Conservation (phyloP, 768 basidiomycete species). For the Rhodotorula toruloides region DNA sequence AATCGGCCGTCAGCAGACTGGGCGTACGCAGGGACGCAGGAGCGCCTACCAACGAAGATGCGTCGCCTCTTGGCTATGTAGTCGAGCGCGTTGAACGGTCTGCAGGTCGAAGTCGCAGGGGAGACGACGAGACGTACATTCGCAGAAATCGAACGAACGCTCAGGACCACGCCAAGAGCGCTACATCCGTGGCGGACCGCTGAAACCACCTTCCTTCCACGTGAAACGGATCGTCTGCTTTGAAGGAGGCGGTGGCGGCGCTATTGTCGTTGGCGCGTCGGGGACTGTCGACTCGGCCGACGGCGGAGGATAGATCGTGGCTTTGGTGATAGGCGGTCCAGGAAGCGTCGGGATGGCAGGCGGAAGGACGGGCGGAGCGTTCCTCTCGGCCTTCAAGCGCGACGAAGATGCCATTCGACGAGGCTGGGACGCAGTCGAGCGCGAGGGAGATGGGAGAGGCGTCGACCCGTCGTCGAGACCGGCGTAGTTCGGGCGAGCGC, state of each 20-base stretch:
- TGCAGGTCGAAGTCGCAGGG: too few relatives aligned
- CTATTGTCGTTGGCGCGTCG: not conserved
- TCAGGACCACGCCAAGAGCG: not conserved
- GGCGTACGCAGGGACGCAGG: too few relatives aligned
- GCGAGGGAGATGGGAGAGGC: not conserved
- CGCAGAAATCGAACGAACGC: too few relatives aligned
- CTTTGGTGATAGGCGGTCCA: not conserved
- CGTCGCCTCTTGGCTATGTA: too few relatives aligned
- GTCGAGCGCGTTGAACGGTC: too few relatives aligned
- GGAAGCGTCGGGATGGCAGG: not conserved
- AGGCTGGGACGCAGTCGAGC: not conserved
- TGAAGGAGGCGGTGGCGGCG: too few relatives aligned
- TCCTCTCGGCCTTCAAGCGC: too few relatives aligned
- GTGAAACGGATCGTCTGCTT: constrained; percentile 17
- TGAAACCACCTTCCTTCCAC: constrained; percentile 30
- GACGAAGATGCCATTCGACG: not conserved
- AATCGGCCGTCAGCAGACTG: too few relatives aligned
- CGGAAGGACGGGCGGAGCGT: not conserved
- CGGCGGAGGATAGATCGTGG: not conserved
- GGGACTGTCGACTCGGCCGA: not conserved
- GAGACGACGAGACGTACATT: too few relatives aligned
- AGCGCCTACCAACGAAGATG: too few relatives aligned
- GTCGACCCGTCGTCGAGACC: constrained; percentile 6
- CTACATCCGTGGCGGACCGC: constrained; percentile 18
- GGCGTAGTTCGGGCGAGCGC: constrained; percentile 8